Conservation (phyloP, 192 early-diverging fungal genomes). For the Geranomyces variabilis region DNA sequence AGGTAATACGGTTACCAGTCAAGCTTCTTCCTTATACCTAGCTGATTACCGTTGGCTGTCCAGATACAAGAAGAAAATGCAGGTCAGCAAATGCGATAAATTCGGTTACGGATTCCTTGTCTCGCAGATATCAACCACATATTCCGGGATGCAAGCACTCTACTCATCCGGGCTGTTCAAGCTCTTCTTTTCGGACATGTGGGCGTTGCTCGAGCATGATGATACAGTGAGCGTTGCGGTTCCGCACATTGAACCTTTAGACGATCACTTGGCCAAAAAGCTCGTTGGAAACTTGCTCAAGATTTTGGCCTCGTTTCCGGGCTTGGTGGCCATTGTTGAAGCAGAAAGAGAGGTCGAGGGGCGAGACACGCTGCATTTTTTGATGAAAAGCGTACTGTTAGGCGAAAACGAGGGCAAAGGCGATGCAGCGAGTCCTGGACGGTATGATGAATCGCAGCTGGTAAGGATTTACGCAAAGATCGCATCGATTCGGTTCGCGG, state of each 20-base stretch:
- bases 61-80: conserved; percentile 58
- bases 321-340: conserved; percentile 38
- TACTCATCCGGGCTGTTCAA: conserved; percentile 40
- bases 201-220: conserved; percentile 43
- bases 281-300: conserved; percentile 48
- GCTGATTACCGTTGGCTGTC: not conserved
- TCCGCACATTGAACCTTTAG: conserved; percentile 39
- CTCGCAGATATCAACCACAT: conserved; percentile 52
- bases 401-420: not conserved
- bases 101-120: conserved; percentile 61
- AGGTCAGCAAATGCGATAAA: conserved; percentile 57
- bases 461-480: not conserved
- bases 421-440: not conserved
- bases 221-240: conserved; percentile 28
- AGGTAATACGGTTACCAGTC: conserved; percentile 18
- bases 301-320: conserved; percentile 48
- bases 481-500: not conserved
- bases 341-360: conserved; percentile 21
- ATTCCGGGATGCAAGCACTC: conserved; percentile 50
- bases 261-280: conserved; percentile 40
- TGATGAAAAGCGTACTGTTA: conserved; percentile 8
- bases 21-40: too few relatives aligned
- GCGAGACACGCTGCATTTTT: conserved; percentile 17
- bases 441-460: conserved; percentile 45
- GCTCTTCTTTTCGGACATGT: conserved; percentile 45